Percentiles rank a stretch among this genome's conserved stretches.
These are phyloP conservation scores for Huntiella savannae DNA, from an alignment of 2,329 filamentous ascomycete species.

Conservation along the genomic window DNA sequence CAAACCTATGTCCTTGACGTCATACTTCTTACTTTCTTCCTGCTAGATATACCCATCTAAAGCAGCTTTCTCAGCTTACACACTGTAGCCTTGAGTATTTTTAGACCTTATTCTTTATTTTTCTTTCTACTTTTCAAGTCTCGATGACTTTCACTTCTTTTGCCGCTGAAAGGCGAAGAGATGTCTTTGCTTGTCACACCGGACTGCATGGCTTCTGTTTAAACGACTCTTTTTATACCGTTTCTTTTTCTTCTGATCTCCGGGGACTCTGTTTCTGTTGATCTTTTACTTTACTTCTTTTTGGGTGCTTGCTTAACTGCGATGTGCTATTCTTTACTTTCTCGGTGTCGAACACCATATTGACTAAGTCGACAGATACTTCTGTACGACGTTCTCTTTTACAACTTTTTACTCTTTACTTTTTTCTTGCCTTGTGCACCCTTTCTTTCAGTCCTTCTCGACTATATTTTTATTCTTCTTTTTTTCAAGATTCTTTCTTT, in stretches of 20 bases:
- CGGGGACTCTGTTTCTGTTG: neutral
- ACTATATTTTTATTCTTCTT: constrained; percentile 1
- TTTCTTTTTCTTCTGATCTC: neutral
- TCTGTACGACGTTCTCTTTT: neutral
- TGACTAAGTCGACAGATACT: neutral
- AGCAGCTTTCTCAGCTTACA: too few relatives aligned
- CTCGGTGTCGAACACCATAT: neutral
- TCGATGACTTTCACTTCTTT: too few relatives aligned
- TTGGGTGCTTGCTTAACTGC: neutral
- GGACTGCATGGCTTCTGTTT: neutral
- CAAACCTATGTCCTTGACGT: neutral
- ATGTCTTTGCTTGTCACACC: too few relatives aligned
- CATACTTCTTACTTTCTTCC: too few relatives aligned
- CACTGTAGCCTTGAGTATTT: too few relatives aligned
- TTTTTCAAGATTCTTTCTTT: constrained; percentile 4
- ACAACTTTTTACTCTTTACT: neutral
- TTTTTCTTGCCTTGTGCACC: neutral
- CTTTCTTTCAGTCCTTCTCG: neutral
- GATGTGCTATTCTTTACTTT: neutral
- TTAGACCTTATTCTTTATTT: too few relatives aligned
- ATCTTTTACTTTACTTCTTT: too few relatives aligned
- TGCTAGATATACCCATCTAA: too few relatives aligned
- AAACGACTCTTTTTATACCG: neutral
- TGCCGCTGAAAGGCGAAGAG: too few relatives aligned
- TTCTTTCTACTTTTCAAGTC: too few relatives aligned